These are phyloP conservation scores for Plasmopara viticola DNA, from an alignment of 352 stramenopile species.

Conservation along the genomic window DNA sequence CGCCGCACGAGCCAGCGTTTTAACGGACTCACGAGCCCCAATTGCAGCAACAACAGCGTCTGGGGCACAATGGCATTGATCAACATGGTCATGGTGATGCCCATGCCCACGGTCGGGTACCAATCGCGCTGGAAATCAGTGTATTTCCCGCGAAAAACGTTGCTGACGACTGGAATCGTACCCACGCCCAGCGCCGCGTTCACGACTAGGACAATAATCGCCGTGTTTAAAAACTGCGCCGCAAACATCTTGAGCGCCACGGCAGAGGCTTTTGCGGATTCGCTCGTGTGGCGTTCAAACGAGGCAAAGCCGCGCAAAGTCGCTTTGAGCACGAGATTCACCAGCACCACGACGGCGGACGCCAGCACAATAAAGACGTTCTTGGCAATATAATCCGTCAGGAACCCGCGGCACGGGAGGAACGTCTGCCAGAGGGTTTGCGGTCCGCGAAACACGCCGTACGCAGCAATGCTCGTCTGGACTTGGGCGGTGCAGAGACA, in stretches of 20 bases:
- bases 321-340: constrained; percentile 69
- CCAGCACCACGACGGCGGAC: constrained; percentile 58
- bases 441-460: constrained; percentile 50
- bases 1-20: constrained; percentile 31
- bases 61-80: constrained; percentile 76
- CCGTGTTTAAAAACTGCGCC: constrained; percentile 81
- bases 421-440: constrained; percentile 47
- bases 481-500: constrained; percentile 65
- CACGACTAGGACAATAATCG: constrained; percentile 73
- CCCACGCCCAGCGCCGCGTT: constrained; percentile 52
- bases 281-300: constrained; percentile 76
- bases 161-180: constrained; percentile 34
- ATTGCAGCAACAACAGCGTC: constrained; percentile 45
- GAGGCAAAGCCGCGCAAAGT: constrained; percentile 58
- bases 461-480: constrained; percentile 31
- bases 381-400: constrained; percentile 57
- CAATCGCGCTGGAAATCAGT: constrained; percentile 79
- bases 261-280: constrained; percentile 68
- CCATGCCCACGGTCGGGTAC: constrained; percentile 84
- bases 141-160: constrained; percentile 75
- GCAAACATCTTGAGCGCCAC: constrained; percentile 76
- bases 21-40: constrained; percentile 54
- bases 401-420: constrained; percentile 53
- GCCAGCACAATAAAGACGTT: constrained; percentile 67
- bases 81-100: constrained; percentile 82